Base-by-base conservation (phyloP, 306 rosid genomes). In the Adenanthera pavonina region DNA sequence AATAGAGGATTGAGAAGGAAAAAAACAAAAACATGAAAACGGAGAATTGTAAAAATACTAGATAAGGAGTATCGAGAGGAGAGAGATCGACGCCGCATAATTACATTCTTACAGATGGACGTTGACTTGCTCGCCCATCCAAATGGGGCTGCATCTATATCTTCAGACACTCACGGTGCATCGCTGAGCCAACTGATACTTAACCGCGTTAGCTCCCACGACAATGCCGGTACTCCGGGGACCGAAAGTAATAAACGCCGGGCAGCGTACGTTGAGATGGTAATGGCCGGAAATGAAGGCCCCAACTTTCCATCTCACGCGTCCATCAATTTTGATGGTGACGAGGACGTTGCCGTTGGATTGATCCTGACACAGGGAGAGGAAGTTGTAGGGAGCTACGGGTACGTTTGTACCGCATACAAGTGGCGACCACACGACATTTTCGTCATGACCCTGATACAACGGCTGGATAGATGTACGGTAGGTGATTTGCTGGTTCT, bases 231-330 rank as follows among this genome's bases (percentile, higher is more conserved):
- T 78, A 5, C 77, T 48, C 54, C 41, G 78, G 6, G 84, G 0
- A 0, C 98, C 99, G 34, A 96, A 86, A 5, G 88, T 75, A n/a
- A 93, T 96, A n/a, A 78, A 88, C 15, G 98, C 99, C 12, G 91
- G 96, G 74, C 99, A 96, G 6, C 78, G 83, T 0, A 88, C 94
- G 80, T 91, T 69, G 43, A 96, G 5, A 49, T 92, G 89, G 74
- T 96, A 96, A 40, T 67, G 85, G 1, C 94, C 88, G 0, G 92
- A 70, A 13, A 89, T 64, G 36, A 96, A 89, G 3, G 91, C 62
- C 9, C 99, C 99, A 10, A 96, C 92, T 75, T 93, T 96, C 92
- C 92, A 96, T 2, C 99, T 83, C 40, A 92, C 99, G 38, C 84
- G 80, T 0, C 97, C 99, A 54, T 93, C 97, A 0, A 88, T 8